Base-by-base conservation (phyloP, 2,329 filamentous ascomycete genomes). In the Aspergillus thermomutatus region DNA sequence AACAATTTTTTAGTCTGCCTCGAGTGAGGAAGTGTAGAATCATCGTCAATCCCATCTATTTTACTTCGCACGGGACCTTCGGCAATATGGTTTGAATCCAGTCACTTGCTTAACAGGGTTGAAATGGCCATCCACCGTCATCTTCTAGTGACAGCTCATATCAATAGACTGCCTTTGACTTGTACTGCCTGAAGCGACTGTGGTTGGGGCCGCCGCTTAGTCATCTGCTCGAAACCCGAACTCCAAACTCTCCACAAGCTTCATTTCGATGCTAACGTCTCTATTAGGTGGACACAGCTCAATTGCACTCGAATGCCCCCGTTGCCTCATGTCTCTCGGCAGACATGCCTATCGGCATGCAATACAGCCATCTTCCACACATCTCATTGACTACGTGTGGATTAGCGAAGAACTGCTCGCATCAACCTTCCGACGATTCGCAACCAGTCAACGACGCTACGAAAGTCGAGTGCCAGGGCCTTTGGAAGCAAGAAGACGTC, bases 391-490 rank as follows among this genome's bases (percentile, higher is more conserved):
- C 45, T 66, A 76, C 59, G 64, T 79, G 21, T 80, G 78, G 77
- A 74, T 80, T 53, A 75, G 76, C 59, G 77, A 80, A 53, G 76
- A 77, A 49, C 60, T 78, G 23, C 70, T 80, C 17, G 64, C 74
- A 4, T 68, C 72, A 14, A 77, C 79, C 25, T 85, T 84, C 70
- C 73, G 77, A 53, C 79, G 76, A 47, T 78, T 76, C 58, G 72
- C 72, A 56, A 75, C 73, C 60, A 67, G 72, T 43, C 77, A 79
- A 57, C 76, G 78, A 66, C 80, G 84, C 60, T 76, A 84, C 79
- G 83, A 82, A 62, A 86, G 84, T 75, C 79, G 79, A 61, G 81
- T 85, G 3, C 85, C 85, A 10, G 85, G 85, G 2, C 85, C 85
- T 66, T 74, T 87, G 73, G 85, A 87, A 71, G 83, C 84, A 48